Conservation (phyloP, 2,329 filamentous ascomycete species). For the Furcasterigmium sp. region DNA sequence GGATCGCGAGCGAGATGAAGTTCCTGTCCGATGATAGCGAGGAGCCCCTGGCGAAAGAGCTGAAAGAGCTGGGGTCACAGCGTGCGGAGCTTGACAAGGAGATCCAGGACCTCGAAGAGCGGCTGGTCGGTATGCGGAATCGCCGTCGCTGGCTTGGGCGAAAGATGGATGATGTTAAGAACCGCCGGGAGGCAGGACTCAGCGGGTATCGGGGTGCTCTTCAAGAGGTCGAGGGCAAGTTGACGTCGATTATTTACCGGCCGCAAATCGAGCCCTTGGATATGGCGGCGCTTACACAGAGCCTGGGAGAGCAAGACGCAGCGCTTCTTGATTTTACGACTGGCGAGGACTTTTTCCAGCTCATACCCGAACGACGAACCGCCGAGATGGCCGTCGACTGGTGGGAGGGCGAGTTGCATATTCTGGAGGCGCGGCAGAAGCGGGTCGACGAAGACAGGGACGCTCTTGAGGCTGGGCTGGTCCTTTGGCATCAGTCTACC, state of each 20-base stretch:
- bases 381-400: slow-evolving; percentile 65
- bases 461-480: slow-evolving; percentile 62
- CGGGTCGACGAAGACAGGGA: slow-evolving; percentile 56
- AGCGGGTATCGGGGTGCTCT: slow-evolving; percentile 67
- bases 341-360: slow-evolving; percentile 50
- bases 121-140: slow-evolving; percentile 55
- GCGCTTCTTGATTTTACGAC: not conserved
- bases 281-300: slow-evolving; percentile 30
- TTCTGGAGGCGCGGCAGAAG: slow-evolving; percentile 48
- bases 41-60: slow-evolving; percentile 54
- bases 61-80: slow-evolving; percentile 54
- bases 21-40: slow-evolving; percentile 50
- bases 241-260: slow-evolving; percentile 52
- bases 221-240: slow-evolving; percentile 58
- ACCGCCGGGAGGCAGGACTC: slow-evolving; percentile 63
- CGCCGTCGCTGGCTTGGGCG: slow-evolving; percentile 54
- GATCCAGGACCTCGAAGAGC: slow-evolving; percentile 61
- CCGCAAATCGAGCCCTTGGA: slow-evolving; percentile 52
- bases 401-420: slow-evolving; percentile 59
- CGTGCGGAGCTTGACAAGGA: slow-evolving; percentile 50
- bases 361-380: slow-evolving; percentile 62
- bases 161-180: slow-evolving; percentile 58
- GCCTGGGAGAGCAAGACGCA: not conserved
- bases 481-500: slow-evolving; percentile 61
- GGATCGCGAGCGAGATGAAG: slow-evolving; percentile 46